Conservation (phyloP, 805 yeast genomes). For the Candida sanyiensis region DNA sequence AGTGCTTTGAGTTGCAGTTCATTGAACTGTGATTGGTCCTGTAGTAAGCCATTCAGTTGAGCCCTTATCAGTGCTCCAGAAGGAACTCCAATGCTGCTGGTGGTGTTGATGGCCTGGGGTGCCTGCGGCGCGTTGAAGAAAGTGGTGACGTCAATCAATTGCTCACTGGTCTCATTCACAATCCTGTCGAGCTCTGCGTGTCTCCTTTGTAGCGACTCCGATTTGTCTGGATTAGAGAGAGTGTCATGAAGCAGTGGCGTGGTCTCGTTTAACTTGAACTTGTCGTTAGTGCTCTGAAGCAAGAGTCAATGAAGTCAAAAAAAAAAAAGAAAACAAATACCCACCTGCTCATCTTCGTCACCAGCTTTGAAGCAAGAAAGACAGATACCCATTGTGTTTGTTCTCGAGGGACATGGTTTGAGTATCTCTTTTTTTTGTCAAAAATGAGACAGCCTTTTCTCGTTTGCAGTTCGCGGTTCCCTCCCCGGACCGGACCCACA, state of each 20-base stretch:
- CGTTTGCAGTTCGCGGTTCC: not conserved
- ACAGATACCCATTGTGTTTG: constrained; percentile 51
- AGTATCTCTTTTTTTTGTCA: not conserved
- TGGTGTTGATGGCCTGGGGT: not conserved
- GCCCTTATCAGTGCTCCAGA: constrained; percentile 5
- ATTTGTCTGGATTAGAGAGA: constrained; percentile 21
- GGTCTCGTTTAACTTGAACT: constrained; percentile 32
- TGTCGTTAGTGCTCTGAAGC: constrained; percentile 21
- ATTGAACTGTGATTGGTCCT: constrained; percentile 6
- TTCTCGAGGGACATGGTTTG: too few species aligned
- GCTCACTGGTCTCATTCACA: constrained; percentile 36
- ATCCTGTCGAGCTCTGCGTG: constrained; percentile 42
- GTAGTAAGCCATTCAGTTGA: constrained; percentile 13
- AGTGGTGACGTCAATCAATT: constrained; percentile 21
- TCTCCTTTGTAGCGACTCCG: constrained; percentile 26
- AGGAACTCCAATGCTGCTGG: not conserved
- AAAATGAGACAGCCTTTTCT: too few species aligned
- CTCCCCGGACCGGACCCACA: not conserved
- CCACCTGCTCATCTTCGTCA: constrained; percentile 35
- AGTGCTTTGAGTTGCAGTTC: constrained; percentile 9
- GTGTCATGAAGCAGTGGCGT: constrained; percentile 25
- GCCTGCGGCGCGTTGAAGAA: constrained; percentile 14
- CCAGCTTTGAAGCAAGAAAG: constrained; percentile 38
- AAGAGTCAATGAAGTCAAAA: not conserved
- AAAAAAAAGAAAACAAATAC: constrained; percentile 12